Percentiles rank a stretch among this genome's conserved stretches.
phyloP scores from a whole-genome alignment of 164 flowering plant species.

The Platanus orientalis region DNA sequence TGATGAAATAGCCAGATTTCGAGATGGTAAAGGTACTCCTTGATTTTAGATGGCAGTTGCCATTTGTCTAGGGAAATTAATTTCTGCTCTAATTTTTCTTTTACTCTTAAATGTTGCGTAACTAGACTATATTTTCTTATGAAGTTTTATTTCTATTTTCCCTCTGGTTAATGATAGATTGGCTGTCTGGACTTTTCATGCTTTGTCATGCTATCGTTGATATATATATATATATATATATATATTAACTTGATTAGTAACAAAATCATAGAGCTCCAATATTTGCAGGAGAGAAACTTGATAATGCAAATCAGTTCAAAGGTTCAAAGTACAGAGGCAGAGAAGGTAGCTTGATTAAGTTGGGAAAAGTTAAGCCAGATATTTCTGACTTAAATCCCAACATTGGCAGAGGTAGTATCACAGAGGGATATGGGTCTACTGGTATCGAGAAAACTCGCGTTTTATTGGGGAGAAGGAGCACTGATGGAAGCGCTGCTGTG shows the following conservation, averaged over 20 bases:
- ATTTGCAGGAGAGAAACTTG: constrained; percentile 39
- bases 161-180: too few species aligned
- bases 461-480: constrained; percentile 31
- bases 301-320: constrained; percentile 25
- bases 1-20: constrained; percentile 26
- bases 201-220: background rate
- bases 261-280: background rate
- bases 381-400: constrained; percentile 33
- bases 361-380: constrained; percentile 47
- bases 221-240: background rate
- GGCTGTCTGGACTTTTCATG: background rate
- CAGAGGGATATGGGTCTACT: constrained; percentile 30
- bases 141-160: background rate
- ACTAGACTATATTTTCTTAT: constrained; percentile 5
- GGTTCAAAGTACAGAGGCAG: constrained; percentile 33
- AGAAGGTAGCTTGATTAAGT: constrained; percentile 46
- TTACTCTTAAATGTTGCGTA: background rate
- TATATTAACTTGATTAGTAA: too few species aligned
- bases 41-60: constrained; percentile 3
- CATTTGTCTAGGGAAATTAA: background rate
- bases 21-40: constrained; percentile 29
- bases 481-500: constrained; percentile 24
- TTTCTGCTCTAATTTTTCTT: background rate
- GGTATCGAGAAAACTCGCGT: constrained; percentile 24
- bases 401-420: constrained; percentile 21